Conservation (phyloP, 768 basidiomycete species). For the Tephrocybe sp. region DNA sequence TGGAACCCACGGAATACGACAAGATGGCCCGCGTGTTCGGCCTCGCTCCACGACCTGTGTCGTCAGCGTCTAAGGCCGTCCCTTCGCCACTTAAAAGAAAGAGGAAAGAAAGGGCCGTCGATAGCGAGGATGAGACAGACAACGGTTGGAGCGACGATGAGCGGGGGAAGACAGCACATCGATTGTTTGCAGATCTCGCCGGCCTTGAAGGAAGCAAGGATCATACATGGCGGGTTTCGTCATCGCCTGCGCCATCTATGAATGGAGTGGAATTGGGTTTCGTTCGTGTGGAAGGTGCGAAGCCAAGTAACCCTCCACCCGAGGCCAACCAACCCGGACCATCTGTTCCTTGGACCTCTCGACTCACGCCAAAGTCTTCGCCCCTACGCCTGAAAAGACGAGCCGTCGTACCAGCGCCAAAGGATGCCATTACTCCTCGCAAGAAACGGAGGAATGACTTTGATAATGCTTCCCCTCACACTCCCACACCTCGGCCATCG, state of each 20-base stretch:
- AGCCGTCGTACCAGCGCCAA: slow-evolving; percentile 1
- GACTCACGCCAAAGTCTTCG: slow-evolving; percentile 22
- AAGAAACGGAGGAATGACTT: not conserved
- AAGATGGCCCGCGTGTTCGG: slow-evolving; percentile 35
- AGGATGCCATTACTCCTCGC: not conserved
- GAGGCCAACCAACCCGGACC: slow-evolving; percentile 1
- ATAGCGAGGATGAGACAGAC: slow-evolving; percentile 35
- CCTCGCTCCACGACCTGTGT: not conserved
- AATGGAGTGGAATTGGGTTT: slow-evolving; percentile 1
- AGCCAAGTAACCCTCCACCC: not conserved
- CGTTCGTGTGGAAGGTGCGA: not conserved
- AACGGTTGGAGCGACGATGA: slow-evolving; percentile 44
- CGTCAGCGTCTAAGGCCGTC: not conserved
- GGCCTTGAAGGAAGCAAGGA: slow-evolving; percentile 33
- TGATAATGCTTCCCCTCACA: not conserved
- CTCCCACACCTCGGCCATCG: slow-evolving; percentile 8
- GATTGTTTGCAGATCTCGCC: slow-evolving; percentile 48
- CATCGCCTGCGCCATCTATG: slow-evolving; percentile 9
- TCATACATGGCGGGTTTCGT: slow-evolving; percentile 29
- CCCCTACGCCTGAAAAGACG: slow-evolving; percentile 10
- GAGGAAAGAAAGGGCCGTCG: slow-evolving; percentile 19
- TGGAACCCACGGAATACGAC: slow-evolving; percentile 35
- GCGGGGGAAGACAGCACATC: slow-evolving; percentile 56
- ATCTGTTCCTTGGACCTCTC: slow-evolving; percentile 14
- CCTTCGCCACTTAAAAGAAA: slow-evolving; percentile 15